Conservation (phyloP, 352 stramenopile genomes). For the Globisporangium paddicum region DNA sequence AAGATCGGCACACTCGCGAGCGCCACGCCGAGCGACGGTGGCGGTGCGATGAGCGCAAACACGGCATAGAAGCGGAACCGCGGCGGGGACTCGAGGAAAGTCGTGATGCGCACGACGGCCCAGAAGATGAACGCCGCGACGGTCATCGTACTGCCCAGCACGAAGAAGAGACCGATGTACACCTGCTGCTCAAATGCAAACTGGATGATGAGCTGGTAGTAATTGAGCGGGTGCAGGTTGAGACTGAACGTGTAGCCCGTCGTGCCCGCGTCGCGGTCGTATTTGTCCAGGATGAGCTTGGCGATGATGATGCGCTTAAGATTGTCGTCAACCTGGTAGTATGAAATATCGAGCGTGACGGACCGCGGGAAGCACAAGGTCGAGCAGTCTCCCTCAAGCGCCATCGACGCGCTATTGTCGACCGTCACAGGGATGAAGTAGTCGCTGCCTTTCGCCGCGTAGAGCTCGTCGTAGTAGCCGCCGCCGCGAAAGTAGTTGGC, state of each 20-base stretch:
- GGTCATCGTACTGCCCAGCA: slow-evolving; percentile 88
- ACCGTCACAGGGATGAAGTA: slow-evolving; percentile 94
- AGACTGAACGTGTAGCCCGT: slow-evolving; percentile 91
- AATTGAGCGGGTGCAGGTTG: slow-evolving; percentile 92
- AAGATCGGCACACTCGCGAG: slow-evolving; percentile 87
- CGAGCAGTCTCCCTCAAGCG: slow-evolving; percentile 87
- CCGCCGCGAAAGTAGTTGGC: slow-evolving; percentile 83
- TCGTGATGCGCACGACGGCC: slow-evolving; percentile 89
- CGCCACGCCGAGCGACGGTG: slow-evolving; percentile 84
- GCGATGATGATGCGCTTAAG: slow-evolving; percentile 93
- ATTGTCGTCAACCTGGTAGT: slow-evolving; percentile 91
- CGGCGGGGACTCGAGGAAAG: slow-evolving; percentile 88
- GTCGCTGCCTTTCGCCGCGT: slow-evolving; percentile 63
- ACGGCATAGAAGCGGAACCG: slow-evolving; percentile 90
- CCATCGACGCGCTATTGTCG: slow-evolving; percentile 70
- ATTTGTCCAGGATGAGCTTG: slow-evolving; percentile 88
- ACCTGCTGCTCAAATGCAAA: slow-evolving; percentile 94
- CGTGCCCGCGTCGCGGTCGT: slow-evolving; percentile 87
- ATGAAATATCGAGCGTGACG: slow-evolving; percentile 92
- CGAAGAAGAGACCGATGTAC: slow-evolving; percentile 93
- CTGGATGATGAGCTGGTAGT: slow-evolving; percentile 94
- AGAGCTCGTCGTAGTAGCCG: slow-evolving; percentile 63
- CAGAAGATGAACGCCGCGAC: slow-evolving; percentile 84
- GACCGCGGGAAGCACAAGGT: slow-evolving; percentile 90
- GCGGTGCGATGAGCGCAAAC: slow-evolving; percentile 89